phyloP scores from a whole-genome alignment of 169 alveolate species.

The Cryptosporidium meleagridis region DNA sequence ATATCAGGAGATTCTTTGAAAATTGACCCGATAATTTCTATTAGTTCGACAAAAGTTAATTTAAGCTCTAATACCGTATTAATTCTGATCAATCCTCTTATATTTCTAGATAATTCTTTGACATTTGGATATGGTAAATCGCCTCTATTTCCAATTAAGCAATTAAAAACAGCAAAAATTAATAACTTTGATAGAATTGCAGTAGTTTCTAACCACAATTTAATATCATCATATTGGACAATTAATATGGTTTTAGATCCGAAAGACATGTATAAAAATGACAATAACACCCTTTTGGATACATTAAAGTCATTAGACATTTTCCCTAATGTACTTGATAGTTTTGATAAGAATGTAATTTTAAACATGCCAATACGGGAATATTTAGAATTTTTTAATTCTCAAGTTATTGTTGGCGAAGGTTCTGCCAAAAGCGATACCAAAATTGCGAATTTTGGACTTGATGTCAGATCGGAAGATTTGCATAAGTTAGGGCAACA shows the following conservation, averaged over 20 bases:
- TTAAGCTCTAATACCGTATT: not conserved
- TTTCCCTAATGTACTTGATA: not conserved
- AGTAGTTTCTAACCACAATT: constrained; percentile 17
- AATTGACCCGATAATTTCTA: not conserved
- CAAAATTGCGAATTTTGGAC: not conserved
- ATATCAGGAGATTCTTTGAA: not conserved
- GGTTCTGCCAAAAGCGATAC: not conserved
- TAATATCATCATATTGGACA: constrained; percentile 7
- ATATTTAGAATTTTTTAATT: not conserved
- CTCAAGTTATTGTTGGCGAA: not conserved
- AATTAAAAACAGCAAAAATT: not conserved
- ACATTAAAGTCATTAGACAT: not conserved
- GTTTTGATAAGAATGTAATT: not conserved
- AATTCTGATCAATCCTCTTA: constrained; percentile 1
- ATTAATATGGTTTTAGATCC: constrained; percentile 52
- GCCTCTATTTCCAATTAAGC: not conserved
- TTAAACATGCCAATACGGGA: not conserved
- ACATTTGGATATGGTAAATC: constrained; percentile 9
- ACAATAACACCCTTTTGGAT: not conserved
- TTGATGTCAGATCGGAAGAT: not conserved
- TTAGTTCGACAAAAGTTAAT: not conserved
- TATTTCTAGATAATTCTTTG: constrained; percentile 1
- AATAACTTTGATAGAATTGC: constrained; percentile 16
- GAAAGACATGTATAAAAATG: not conserved
- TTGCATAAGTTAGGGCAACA: too few species aligned